Percentiles rank a stretch among this genome's conserved stretches.
These are phyloP conservation scores for Fusarium poae DNA, from an alignment of 2,329 filamentous ascomycete species.

Conservation along the genomic window DNA sequence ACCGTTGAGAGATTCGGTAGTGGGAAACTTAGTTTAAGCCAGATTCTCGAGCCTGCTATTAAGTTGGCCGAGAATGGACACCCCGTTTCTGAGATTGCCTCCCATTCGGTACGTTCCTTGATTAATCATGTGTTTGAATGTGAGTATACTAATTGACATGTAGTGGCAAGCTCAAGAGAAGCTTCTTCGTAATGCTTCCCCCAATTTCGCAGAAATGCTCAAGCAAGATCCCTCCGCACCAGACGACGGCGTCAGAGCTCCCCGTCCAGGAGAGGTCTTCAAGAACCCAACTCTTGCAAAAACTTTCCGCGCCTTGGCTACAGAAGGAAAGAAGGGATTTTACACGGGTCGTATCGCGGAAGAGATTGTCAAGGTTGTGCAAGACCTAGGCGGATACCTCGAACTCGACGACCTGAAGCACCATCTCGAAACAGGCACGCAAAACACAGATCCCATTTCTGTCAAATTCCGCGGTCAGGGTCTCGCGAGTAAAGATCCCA, in stretches of 20 bases:
- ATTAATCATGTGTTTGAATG: not conserved
- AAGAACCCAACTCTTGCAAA: constrained; percentile 83
- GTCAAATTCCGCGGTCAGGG: constrained; percentile 79
- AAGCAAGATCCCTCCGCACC: constrained; percentile 78
- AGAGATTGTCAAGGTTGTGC: constrained; percentile 81
- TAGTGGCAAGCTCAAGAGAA: constrained; percentile 80
- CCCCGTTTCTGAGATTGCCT: constrained; percentile 85
- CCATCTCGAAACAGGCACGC: constrained; percentile 76
- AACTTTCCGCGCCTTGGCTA: constrained; percentile 83
- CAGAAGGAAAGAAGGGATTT: constrained; percentile 89
- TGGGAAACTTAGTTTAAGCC: constrained; percentile 80
- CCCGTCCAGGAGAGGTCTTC: constrained; percentile 86
- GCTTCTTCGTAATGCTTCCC: constrained; percentile 77
- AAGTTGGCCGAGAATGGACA: constrained; percentile 89
- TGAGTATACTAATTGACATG: not conserved
- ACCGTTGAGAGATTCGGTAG: constrained; percentile 90
- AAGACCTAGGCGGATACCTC: constrained; percentile 81
- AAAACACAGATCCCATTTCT: constrained; percentile 87
- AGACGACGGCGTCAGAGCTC: constrained; percentile 79
- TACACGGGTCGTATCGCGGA: constrained; percentile 88
- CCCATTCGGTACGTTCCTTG: constrained; percentile 66
- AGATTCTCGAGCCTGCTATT: constrained; percentile 86
- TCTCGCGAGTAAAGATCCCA: constrained; percentile 45
- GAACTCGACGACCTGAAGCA: constrained; percentile 83
- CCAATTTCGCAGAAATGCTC: constrained; percentile 88